Conservation (phyloP, 2,329 filamentous ascomycete species). For the Aspergillus pseudonomiae region DNA sequence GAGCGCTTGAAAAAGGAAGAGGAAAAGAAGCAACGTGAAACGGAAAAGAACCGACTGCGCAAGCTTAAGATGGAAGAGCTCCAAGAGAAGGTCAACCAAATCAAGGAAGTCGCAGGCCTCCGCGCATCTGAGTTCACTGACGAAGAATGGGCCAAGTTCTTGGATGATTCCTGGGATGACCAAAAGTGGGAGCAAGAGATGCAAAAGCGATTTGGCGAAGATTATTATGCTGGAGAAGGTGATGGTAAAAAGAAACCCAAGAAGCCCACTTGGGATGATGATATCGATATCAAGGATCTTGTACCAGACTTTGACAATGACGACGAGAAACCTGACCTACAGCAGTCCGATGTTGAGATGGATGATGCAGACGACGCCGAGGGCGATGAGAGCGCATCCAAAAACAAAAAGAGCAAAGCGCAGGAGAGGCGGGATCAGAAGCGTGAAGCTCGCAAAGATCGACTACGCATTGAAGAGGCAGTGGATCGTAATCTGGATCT, state of each 20-base stretch:
- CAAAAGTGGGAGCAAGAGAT: constrained; percentile 90
- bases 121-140: constrained; percentile 68
- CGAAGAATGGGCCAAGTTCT: constrained; percentile 80
- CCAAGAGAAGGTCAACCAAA: constrained; percentile 81
- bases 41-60: constrained; percentile 80
- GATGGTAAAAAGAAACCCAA: constrained; percentile 65
- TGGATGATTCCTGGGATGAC: constrained; percentile 88
- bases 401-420: constrained; percentile 48
- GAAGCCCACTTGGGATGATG: constrained; percentile 93
- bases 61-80: constrained; percentile 91
- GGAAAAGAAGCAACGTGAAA: constrained; percentile 73
- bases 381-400: constrained; percentile 36
- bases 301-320: constrained; percentile 86
- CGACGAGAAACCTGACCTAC: constrained; percentile 58
- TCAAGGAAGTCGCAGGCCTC: constrained; percentile 85
- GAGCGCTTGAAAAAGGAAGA: constrained; percentile 78
- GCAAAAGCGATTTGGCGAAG: constrained; percentile 82
- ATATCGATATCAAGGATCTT: constrained; percentile 94
- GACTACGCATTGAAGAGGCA: constrained; percentile 79
- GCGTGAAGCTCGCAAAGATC: constrained; percentile 76
- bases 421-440: constrained; percentile 62
- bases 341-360: constrained; percentile 59
- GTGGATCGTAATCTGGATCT: constrained; percentile 81
- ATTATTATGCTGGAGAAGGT: constrained; percentile 75
- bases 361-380: constrained; percentile 44